phyloP scores from a whole-genome alignment of 331 rosid species.

The Acacia concinna region DNA sequence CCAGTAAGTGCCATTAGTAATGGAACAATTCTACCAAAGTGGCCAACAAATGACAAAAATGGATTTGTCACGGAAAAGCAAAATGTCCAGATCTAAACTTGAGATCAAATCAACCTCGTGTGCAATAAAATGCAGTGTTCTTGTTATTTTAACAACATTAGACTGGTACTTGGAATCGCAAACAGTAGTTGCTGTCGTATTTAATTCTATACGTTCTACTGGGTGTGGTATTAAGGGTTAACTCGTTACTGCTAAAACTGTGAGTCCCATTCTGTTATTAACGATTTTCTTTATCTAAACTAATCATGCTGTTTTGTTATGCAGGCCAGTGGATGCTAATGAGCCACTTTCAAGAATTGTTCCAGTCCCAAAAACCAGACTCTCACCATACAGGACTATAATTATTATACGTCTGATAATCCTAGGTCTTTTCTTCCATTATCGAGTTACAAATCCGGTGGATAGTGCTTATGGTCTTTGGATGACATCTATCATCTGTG shows the following conservation, averaged over 20 bases:
- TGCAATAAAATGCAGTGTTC: neutral
- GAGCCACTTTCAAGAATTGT: slow-evolving; percentile 59
- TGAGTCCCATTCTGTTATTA: neutral
- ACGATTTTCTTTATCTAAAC: neutral
- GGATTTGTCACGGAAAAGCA: neutral
- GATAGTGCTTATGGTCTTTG: slow-evolving; percentile 93
- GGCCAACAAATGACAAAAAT: neutral
- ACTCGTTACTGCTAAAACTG: neutral
- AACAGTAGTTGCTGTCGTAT: neutral
- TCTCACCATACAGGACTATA: slow-evolving; percentile 73
- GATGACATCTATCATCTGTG: slow-evolving; percentile 93
- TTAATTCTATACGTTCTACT: neutral
- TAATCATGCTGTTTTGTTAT: slow-evolving; percentile 29
- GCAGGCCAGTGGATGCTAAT: slow-evolving; percentile 53
- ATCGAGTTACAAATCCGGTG: slow-evolving; percentile 88
- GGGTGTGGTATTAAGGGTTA: neutral
- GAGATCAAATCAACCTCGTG: neutral
- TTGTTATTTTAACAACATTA: neutral
- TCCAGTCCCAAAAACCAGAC: slow-evolving; percentile 66
- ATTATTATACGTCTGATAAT: slow-evolving; percentile 69
- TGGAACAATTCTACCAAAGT: neutral
- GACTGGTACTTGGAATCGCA: neutral
- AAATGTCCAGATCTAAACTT: neutral
- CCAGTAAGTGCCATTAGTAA: slow-evolving; percentile 50
- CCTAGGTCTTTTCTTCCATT: slow-evolving; percentile 89